These are phyloP conservation scores for Vaccinium corymbosum DNA, from an alignment of 148 eudicot species.

Conservation along the genomic window DNA sequence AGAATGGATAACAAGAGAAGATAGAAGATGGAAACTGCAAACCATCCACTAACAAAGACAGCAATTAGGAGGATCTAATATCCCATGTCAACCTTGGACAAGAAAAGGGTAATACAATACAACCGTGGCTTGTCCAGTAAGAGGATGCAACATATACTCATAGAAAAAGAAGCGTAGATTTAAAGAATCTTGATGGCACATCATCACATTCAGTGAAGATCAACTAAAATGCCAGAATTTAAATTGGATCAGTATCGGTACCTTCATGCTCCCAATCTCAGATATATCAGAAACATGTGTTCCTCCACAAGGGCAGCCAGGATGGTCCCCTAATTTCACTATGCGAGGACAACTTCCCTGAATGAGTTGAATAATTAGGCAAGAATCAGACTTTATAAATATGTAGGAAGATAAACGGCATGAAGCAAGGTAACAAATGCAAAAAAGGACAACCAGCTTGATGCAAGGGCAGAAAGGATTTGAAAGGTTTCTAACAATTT, in stretches of 20 bases:
- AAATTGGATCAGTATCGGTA: conserved; percentile 12
- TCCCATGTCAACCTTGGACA: not conserved
- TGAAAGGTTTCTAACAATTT: not conserved
- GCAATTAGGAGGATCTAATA: not conserved
- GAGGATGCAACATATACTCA: not conserved
- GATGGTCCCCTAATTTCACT: conserved; percentile 64
- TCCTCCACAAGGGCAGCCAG: conserved; percentile 89
- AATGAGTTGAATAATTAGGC: conserved; percentile 9
- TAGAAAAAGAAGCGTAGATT: not conserved
- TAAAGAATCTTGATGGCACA: not conserved
- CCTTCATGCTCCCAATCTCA: conserved; percentile 62
- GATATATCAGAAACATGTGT: conserved; percentile 71
- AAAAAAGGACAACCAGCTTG: not conserved
- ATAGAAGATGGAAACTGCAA: not conserved
- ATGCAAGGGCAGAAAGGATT: not conserved
- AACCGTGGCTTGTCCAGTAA: not conserved
- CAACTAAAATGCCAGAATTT: not conserved
- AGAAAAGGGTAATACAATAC: not conserved
- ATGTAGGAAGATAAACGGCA: not conserved
- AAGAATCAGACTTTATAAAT: not conserved
- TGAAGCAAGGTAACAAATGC: not conserved
- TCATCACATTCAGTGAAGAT: not conserved
- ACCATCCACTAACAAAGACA: not conserved
- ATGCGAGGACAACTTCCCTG: conserved; percentile 79
- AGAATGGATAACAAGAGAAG: not conserved